phyloP scores from a whole-genome alignment of 1,139 yeast species.

The Yamadazyma kanchanaburiensis region DNA sequence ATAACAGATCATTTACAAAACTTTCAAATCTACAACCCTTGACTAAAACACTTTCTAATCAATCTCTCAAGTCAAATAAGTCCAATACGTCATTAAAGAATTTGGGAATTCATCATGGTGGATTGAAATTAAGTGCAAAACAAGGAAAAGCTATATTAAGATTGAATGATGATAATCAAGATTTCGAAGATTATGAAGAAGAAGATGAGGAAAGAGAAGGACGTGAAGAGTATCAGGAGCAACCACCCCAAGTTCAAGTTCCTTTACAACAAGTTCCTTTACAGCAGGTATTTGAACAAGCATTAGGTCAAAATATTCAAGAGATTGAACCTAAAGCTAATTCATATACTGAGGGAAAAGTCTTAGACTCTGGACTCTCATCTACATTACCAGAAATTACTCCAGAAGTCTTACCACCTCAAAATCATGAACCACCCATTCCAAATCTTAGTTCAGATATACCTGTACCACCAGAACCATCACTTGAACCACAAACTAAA shows the following conservation, averaged over 20 bases:
- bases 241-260: background rate
- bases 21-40: slow-evolving; percentile 37
- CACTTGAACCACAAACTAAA: slow-evolving; percentile 2
- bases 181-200: slow-evolving; percentile 24
- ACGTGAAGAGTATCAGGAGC: too few species aligned
- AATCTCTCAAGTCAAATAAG: slow-evolving; percentile 27
- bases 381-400: too few species aligned
- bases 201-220: too few species aligned
- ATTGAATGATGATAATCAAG: slow-evolving; percentile 35
- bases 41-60: slow-evolving; percentile 35
- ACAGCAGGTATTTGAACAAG: slow-evolving; percentile 15
- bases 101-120: slow-evolving; percentile 16
- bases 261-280: slow-evolving; percentile 5
- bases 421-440: background rate
- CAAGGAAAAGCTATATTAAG: slow-evolving; percentile 41
- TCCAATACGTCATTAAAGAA: slow-evolving; percentile 37
- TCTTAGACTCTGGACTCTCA: too few species aligned
- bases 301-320: slow-evolving; percentile 4
- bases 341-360: too few species aligned
- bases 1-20: slow-evolving; percentile 37
- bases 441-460: background rate
- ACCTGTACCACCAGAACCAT: slow-evolving; percentile 1
- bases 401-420: background rate
- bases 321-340: background rate
- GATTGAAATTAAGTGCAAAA: slow-evolving; percentile 37